A percentile compares a stretch with the other conserved stretches of the same genome.
Conservation (phyloP, 257 asterid species). For the Solanum okadae region DNA sequence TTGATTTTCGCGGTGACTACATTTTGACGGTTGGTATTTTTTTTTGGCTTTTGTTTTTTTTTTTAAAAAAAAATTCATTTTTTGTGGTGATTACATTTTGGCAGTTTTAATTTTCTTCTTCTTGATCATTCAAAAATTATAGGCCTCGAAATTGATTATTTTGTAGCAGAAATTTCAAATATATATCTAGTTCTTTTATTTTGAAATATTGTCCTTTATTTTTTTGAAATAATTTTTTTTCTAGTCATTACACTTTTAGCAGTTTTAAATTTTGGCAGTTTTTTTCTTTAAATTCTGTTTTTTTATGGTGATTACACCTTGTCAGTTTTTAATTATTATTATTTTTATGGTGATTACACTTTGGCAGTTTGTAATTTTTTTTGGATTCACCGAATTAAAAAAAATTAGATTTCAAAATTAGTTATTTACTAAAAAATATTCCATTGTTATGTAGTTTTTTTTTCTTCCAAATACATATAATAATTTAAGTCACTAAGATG, state of each 20-base stretch:
- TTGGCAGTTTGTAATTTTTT: background rate
- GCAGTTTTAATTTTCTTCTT: background rate
- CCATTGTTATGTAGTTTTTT: background rate
- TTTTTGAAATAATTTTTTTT: background rate
- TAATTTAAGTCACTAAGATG: too few relatives aligned
- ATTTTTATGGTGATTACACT: background rate
- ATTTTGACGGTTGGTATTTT: background rate
- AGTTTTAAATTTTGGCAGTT: background rate
- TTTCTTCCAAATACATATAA: too few relatives aligned
- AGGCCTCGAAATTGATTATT: background rate
- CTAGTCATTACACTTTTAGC: background rate
- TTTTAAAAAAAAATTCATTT: too few relatives aligned
- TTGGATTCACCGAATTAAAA: background rate
- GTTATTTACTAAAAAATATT: background rate
- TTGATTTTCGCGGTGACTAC: background rate
- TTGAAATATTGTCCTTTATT: background rate
- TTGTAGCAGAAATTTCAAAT: background rate
- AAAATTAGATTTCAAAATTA: background rate
- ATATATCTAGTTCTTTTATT: background rate
- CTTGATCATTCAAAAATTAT: background rate
- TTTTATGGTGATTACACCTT: background rate
- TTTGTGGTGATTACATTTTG: background rate
- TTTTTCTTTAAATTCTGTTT: background rate
- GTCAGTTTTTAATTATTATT: background rate
- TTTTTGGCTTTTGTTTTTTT: background rate